These are phyloP conservation scores for Monilinia vaccinii-corymbosi DNA, from an alignment of 2,329 filamentous ascomycete species.

Conservation along the genomic window DNA sequence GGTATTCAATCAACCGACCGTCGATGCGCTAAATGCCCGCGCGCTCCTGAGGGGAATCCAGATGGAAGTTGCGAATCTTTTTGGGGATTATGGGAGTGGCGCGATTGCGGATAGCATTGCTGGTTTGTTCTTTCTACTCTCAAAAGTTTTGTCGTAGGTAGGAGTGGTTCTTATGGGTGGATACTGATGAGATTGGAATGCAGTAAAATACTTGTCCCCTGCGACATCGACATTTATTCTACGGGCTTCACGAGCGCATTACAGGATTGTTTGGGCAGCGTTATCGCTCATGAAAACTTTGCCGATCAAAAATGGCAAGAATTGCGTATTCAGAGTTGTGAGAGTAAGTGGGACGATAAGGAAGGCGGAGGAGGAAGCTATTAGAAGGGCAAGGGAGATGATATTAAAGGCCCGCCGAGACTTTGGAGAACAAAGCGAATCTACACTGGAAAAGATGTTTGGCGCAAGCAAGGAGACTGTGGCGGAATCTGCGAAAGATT, in stretches of 20 bases:
- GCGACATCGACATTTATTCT: constrained; percentile 95
- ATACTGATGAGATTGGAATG: constrained; percentile 2
- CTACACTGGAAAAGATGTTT: constrained; percentile 34
- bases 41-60: constrained; percentile 61
- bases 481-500: constrained; percentile 30
- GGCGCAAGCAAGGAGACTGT: constrained; percentile 20
- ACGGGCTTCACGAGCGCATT: constrained; percentile 71
- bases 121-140: constrained; percentile 38
- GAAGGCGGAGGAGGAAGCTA: constrained; percentile 84
- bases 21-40: constrained; percentile 57
- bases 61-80: constrained; percentile 60
- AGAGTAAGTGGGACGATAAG: constrained; percentile 87
- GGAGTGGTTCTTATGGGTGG: background rate
- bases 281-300: constrained; percentile 70
- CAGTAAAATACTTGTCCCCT: constrained; percentile 85
- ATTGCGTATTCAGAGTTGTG: constrained; percentile 76
- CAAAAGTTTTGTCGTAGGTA: background rate
- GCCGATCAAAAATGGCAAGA: constrained; percentile 44
- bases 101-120: constrained; percentile 59
- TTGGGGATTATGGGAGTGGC: constrained; percentile 84
- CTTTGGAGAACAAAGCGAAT: constrained; percentile 33
- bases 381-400: constrained; percentile 63
- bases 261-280: constrained; percentile 82
- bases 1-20: constrained; percentile 70
- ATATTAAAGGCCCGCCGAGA: constrained; percentile 56